Evolutionary conservation across 495 filamentous ascomycete species (phyloP), one percentile per base, ranked within the genome.

Genomic region (Daldinia caldariorum): DNA sequence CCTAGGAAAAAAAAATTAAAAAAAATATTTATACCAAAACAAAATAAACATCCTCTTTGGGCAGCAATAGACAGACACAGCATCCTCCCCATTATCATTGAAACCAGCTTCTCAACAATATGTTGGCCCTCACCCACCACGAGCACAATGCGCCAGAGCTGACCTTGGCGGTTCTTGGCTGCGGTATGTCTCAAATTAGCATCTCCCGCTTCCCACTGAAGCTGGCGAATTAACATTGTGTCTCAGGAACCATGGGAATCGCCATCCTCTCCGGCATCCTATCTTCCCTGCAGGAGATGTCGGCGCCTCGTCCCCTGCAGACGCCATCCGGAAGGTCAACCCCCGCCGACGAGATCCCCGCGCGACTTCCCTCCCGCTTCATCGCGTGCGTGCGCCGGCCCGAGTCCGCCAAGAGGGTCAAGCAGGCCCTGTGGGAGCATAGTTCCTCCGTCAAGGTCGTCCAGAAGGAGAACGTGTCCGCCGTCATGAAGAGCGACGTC

Each of bases 231-330:
- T 70, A 57, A 70, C 26, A n/a, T n/a, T 61, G 26, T 32, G 16
- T 50, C 7, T 22, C 18, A 86, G 92, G 92, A 58, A 94, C 91
- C 20, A 89, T 96, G 86, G 93, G 92, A 51, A 90, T 92, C 49
- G 91, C 92, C 38, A 93, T 96, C 70, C 86, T 95, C 54, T 91
- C 89, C 6, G 92, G 92, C 51, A 92, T 96, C 70, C 87, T 94
- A 55, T 77, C 84, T 58, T 90, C 91, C 14, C 82, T 94, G 37
- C 72, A 81, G 45, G 80, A 84, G 69, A 70, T 83, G 70, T 76
- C 74, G 41, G 77, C 65, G 18, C 77, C 76, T 35, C 70, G 71
- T 35, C 72, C 77, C 12, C 74, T 83, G 38, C 76, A 82, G 49
- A 69, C 80, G 12, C 76, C 83, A 0, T 18, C 83, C 20, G 85